Percentiles rank a stretch among this genome's conserved stretches.
phyloP scores from a whole-genome alignment of 352 stramenopile species.

The Globisporangium canariense region DNA sequence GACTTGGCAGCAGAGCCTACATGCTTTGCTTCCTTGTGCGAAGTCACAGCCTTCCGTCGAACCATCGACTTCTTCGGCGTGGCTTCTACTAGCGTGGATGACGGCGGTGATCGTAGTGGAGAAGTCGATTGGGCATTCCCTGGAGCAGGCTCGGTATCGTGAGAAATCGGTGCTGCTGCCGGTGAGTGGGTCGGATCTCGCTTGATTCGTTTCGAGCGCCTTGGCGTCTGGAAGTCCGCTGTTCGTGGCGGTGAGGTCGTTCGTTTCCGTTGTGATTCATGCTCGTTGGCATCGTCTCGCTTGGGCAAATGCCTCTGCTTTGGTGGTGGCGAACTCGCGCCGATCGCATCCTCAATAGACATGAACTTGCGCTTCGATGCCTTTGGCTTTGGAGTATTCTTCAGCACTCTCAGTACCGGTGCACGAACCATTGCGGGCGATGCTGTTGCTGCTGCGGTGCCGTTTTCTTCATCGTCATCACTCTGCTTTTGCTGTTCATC shows the following conservation, averaged over 20 bases:
- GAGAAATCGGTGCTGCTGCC: not conserved
- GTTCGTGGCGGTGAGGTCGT: not conserved
- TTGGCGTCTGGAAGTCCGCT: slow-evolving; percentile 7
- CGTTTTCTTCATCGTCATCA: not conserved
- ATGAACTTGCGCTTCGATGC: slow-evolving; percentile 6
- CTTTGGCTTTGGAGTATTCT: not conserved
- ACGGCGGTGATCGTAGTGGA: not conserved
- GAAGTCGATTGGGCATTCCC: not conserved
- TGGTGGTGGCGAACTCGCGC: not conserved
- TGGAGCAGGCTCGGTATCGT: not conserved
- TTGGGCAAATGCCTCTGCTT: not conserved
- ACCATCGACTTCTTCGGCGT: not conserved
- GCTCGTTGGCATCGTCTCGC: not conserved
- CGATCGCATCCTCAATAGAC: not conserved
- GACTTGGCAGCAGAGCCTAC: not conserved
- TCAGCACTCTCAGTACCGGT: not conserved
- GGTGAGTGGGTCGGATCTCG: slow-evolving; percentile 11
- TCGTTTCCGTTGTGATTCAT: not conserved
- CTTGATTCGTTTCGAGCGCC: slow-evolving; percentile 10
- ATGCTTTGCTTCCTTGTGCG: not conserved
- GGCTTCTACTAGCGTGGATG: not conserved
- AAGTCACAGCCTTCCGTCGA: not conserved
- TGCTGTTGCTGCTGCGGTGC: not conserved
- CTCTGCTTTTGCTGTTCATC: too few relatives aligned
- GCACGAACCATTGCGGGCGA: not conserved